phyloP scores from a whole-genome alignment of 345 rosid species.

The Geranium rotundifolium region DNA sequence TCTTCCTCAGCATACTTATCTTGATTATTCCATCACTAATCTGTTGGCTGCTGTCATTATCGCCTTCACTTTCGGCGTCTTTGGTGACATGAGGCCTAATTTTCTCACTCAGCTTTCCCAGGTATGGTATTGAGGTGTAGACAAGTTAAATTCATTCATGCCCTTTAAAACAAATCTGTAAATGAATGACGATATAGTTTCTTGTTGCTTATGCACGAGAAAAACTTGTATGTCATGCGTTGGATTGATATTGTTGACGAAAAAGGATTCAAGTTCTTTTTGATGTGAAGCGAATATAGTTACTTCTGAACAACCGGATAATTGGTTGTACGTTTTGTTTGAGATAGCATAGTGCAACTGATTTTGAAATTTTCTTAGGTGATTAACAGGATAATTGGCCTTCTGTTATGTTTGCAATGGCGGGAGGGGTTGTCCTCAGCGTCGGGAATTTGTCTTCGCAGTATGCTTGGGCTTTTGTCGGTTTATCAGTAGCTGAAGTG shows the following conservation, averaged over 20 bases:
- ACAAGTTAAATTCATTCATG: no score
- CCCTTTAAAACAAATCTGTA: no score
- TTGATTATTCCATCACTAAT: constrained; percentile 61
- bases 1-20: constrained; percentile 85
- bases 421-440: constrained; percentile 59
- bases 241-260: no score
- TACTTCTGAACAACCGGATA: no score
- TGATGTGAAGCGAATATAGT: no score
- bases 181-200: no score
- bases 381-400: constrained; percentile 60
- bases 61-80: constrained; percentile 56
- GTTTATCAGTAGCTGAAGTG: constrained; percentile 72
- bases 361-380: constrained; percentile 8
- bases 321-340: neutral
- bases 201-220: no score
- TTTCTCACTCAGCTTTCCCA: constrained; percentile 51
- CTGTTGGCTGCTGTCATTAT: constrained; percentile 58
- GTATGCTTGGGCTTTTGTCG: constrained; percentile 71
- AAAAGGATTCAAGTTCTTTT: no score
- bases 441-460: constrained; percentile 67
- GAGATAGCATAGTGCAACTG: neutral
- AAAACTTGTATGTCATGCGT: no score
- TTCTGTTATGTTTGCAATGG: constrained; percentile 63
- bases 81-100: constrained; percentile 44
- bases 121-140: constrained; percentile 10